Percentiles rank a stretch among this genome's conserved stretches.
These are phyloP conservation scores for Gossypium aridum DNA, from an alignment of 441 rosid genomes.

Conservation along the genomic window DNA sequence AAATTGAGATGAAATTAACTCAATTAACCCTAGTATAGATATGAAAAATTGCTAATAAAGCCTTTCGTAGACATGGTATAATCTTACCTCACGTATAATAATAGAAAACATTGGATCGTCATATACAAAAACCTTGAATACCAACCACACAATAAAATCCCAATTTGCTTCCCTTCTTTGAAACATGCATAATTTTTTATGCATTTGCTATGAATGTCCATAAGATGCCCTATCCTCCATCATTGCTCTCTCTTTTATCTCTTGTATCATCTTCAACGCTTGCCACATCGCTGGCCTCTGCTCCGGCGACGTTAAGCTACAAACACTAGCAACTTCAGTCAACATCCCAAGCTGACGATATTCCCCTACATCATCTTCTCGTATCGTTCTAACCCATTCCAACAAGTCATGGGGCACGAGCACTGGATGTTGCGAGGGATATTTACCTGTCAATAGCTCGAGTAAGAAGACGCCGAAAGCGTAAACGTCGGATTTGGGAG, in stretches of 20 bases:
- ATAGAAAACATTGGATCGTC: background rate
- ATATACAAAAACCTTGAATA: background rate
- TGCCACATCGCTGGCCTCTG: conserved; percentile 82
- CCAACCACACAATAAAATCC: background rate
- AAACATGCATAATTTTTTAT: background rate
- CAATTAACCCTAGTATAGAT: too few relatives aligned
- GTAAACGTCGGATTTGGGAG: conserved; percentile 69
- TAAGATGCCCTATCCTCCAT: conserved; percentile 39
- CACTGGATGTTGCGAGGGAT: conserved; percentile 61
- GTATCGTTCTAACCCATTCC: conserved; percentile 62
- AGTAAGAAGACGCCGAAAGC: conserved; percentile 73
- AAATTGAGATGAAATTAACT: too few relatives aligned
- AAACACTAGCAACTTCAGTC: conserved; percentile 63
- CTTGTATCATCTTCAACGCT: conserved; percentile 81
- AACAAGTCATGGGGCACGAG: conserved; percentile 46
- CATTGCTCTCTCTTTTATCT: conserved; percentile 56
- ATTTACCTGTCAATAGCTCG: conserved; percentile 72
- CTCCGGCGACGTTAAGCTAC: conserved; percentile 68
- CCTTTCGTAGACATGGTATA: background rate
- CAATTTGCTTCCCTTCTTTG: background rate
- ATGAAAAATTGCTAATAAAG: background rate
- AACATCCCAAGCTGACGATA: conserved; percentile 63
- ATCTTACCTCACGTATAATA: background rate
- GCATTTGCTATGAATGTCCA: conserved; percentile 21
- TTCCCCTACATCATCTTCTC: conserved; percentile 48